Evolutionary conservation across 148 eudicot genomes (phyloP), one percentile per base, ranked within the genome.

Genomic region (Camellia granthamiana): DNA sequence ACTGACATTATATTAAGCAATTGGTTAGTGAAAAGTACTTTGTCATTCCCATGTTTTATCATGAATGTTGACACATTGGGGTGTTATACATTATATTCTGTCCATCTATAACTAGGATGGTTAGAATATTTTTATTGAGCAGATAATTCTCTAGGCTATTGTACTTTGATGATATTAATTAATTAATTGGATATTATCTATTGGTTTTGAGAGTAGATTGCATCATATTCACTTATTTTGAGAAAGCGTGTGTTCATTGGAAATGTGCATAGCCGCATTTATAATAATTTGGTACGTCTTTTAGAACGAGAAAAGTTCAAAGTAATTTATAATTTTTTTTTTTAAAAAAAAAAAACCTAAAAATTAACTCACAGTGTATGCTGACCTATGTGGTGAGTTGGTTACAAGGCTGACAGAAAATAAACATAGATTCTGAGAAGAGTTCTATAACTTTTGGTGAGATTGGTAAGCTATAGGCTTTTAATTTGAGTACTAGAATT

Each of bases 41-140:
- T 78, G 7, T 56, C 12, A 21, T 59, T 44, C 41, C 73, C 18
- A 78, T 66, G 64, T 51, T 78, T n/a, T 51, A 52, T 61, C 54
- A 76, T 59, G 58, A 65, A 23, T 10, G 14, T 74, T 9, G 14
- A 69, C 41, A 54, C 51, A 6, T 19, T 3, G 44, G 54, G 44
- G 18, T 46, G 23, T n/a, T 75, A 30, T 52, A 13, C 64, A 64
- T 52, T 15, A 43, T 62, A 64, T 64, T 65, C 52, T 62, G 38
- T 49, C 52, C 7, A 49, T 49, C 52, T 49, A 49, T 49, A 49
- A 49, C 52, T 49, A 49, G 52, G 52, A 49, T 49, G 7, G 52
- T 3, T 49, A 47, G 52, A 49, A 49, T 49, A 49, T 5, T 49
- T 7, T 49, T 7, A 49, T 80, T 46, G 7, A 16, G 41, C 15